Evolutionary conservation across 1,139 yeast genomes (phyloP).

Genomic region (Geotrichum siamense): DNA sequence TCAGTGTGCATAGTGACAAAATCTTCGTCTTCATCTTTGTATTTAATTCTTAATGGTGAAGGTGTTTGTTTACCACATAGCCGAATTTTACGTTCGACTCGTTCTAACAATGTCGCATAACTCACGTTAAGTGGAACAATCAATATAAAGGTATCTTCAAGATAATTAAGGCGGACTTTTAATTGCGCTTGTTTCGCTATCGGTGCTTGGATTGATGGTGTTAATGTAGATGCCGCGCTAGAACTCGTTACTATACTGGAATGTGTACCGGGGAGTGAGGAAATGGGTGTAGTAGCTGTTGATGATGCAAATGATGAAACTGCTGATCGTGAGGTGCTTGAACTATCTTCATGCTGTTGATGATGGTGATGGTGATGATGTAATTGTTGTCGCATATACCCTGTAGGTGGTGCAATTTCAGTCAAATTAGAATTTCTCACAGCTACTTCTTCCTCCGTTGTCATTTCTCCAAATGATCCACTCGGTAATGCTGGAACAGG

Average conservation of each 20-base stretch:
- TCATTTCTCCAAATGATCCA: not conserved
- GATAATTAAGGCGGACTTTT: constrained; percentile 46
- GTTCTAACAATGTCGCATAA: constrained; percentile 42
- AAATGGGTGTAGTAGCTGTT: not conserved
- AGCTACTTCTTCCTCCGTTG: constrained; percentile 1
- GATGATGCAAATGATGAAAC: constrained; percentile 6
- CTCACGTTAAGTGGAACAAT: constrained; percentile 43
- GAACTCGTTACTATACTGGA: not conserved
- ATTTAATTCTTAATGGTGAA: constrained; percentile 52
- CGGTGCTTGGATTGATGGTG: not conserved
- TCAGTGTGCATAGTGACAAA: constrained; percentile 78
- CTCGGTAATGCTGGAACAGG: constrained; percentile 10
- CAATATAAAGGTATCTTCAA: constrained; percentile 39
- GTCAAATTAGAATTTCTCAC: constrained; percentile 13
- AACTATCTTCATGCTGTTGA: not conserved
- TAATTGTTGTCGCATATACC: constrained; percentile 4
- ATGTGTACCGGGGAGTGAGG: not conserved
- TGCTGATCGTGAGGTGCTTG: constrained; percentile 1
- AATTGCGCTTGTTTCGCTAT: constrained; percentile 27
- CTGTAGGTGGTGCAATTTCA: constrained; percentile 13
- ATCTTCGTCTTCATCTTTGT: constrained; percentile 94
- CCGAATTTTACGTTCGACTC: constrained; percentile 42
- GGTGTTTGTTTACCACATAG: constrained; percentile 37
- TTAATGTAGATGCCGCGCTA: constrained; percentile 2
- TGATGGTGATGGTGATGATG: constrained; percentile 1